phyloP scores from a whole-genome alignment of 306 rosid species.

The Vicia sativa region DNA sequence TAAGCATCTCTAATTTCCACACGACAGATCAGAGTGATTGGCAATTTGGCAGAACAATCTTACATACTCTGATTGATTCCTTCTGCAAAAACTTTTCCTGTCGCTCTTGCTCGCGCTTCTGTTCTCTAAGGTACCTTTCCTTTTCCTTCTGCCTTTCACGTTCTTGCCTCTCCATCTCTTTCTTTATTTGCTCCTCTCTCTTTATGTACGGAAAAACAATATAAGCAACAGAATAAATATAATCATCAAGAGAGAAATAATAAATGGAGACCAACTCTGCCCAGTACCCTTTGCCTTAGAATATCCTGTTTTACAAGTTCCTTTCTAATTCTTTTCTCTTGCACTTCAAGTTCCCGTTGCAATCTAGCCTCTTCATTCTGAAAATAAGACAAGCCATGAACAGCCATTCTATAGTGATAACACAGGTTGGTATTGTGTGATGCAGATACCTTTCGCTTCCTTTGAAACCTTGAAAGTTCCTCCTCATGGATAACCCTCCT shows the following conservation, averaged over 20 bases:
- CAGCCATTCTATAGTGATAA: slow-evolving; percentile 24
- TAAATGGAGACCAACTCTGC: slow-evolving; percentile 10
- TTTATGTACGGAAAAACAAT: slow-evolving; percentile 34
- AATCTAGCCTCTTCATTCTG: slow-evolving; percentile 71
- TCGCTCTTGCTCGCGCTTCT: slow-evolving; percentile 68
- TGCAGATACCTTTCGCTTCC: slow-evolving; percentile 67
- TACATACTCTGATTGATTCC: slow-evolving; percentile 70
- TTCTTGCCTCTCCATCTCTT: slow-evolving; percentile 72
- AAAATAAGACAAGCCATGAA: slow-evolving; percentile 33
- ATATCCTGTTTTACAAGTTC: slow-evolving; percentile 82
- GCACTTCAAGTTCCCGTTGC: slow-evolving; percentile 72
- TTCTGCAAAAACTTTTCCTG: slow-evolving; percentile 71
- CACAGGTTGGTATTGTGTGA: slow-evolving; percentile 11
- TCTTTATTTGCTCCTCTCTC: slow-evolving; percentile 76
- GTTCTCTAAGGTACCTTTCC: slow-evolving; percentile 72
- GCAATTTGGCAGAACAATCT: slow-evolving; percentile 31
- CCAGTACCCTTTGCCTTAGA: slow-evolving; percentile 66
- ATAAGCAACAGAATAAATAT: slow-evolving; percentile 37
- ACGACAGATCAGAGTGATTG: slow-evolving; percentile 14
- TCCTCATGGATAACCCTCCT: slow-evolving; percentile 51
- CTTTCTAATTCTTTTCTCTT: slow-evolving; percentile 70
- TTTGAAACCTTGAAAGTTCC: slow-evolving; percentile 53
- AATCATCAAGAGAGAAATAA: not conserved
- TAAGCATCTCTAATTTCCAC: slow-evolving; percentile 33
- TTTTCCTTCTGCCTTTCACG: slow-evolving; percentile 82